Evolutionary conservation across 345 rosid genomes (phyloP).

Genomic region (Citrus glauca): DNA sequence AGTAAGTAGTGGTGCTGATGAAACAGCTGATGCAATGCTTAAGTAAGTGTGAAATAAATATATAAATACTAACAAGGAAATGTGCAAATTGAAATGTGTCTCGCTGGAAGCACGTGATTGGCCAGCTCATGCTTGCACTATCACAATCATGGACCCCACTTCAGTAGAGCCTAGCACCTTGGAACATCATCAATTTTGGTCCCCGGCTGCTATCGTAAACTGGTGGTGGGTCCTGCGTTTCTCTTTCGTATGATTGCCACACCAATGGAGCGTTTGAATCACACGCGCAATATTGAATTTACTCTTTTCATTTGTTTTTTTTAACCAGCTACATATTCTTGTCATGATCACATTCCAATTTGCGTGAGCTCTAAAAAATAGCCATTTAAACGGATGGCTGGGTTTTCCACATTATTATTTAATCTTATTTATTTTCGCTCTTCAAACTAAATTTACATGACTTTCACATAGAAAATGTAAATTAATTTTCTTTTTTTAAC

Average conservation of each 20-base stretch:
- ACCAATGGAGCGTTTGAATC: neutral
- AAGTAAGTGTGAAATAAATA: slow-evolving; percentile 11
- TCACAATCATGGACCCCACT: slow-evolving; percentile 15
- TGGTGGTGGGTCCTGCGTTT: slow-evolving; percentile 6
- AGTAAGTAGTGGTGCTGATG: slow-evolving; percentile 9
- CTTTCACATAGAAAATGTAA: too few species aligned
- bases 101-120: neutral
- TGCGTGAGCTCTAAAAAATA: neutral
- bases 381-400: neutral
- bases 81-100: too few species aligned
- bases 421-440: too few species aligned
- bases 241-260: too few species aligned
- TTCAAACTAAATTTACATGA: too few species aligned
- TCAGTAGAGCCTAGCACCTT: slow-evolving; percentile 12
- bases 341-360: neutral
- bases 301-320: neutral
- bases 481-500: too few species aligned
- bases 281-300: neutral
- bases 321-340: slow-evolving; percentile 6
- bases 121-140: neutral
- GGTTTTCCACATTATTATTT: too few species aligned
- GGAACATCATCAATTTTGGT: slow-evolving; percentile 28
- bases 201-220: slow-evolving; percentile 26
- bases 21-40: slow-evolving; percentile 24
- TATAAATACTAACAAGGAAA: neutral